Evolutionary conservation across 306 rosid species (phyloP).

Genomic region (Cucurbita moschata): DNA sequence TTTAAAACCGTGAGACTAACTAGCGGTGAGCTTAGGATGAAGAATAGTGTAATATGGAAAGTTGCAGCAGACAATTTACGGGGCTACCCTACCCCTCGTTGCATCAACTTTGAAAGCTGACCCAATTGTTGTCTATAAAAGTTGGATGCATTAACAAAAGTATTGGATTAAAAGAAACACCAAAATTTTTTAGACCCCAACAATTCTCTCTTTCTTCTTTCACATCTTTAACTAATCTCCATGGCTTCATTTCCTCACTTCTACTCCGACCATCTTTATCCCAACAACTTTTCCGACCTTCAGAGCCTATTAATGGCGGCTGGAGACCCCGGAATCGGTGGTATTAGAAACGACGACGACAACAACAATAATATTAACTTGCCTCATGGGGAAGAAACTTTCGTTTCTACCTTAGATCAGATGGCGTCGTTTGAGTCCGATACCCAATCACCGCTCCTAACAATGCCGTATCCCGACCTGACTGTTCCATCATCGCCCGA

Average conservation of each 20-base stretch:
- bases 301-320: neutral
- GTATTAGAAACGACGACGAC: neutral
- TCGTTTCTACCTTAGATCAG: neutral
- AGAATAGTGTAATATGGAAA: too few species aligned
- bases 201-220: neutral
- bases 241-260: constrained; percentile 8
- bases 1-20: too few species aligned
- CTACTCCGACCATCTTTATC: neutral
- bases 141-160: neutral
- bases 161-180: neutral
- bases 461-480: neutral
- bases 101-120: too few species aligned
- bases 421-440: neutral
- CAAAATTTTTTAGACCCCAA: neutral
- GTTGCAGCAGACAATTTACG: too few species aligned
- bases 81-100: too few species aligned
- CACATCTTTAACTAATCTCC: neutral
- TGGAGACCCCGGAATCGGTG: neutral
- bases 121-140: neutral
- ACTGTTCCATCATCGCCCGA: neutral
- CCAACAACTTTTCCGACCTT: neutral
- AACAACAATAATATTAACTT: neutral
- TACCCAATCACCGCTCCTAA: neutral
- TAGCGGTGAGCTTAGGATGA: too few species aligned
- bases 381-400: neutral